Evolutionary conservation across 306 rosid genomes (phyloP).

Genomic region (Malus sieversii): DNA sequence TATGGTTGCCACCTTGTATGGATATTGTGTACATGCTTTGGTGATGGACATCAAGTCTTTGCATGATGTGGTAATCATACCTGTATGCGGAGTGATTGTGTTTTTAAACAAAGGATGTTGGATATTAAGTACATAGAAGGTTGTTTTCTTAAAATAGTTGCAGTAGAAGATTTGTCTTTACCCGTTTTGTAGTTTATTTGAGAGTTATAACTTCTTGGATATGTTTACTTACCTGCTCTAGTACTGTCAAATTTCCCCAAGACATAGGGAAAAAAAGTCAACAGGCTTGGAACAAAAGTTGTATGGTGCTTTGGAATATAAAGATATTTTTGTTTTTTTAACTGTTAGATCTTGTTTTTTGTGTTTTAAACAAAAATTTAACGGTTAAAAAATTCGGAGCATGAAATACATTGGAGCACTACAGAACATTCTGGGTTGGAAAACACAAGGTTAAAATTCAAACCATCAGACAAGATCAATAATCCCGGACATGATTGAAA

Average conservation of each 20-base stretch:
- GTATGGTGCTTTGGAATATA: not conserved
- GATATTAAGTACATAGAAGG: not conserved
- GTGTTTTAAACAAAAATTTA: too few relatives aligned
- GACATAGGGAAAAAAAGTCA: too few relatives aligned
- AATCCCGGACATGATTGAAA: not conserved
- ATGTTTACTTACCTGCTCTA: not conserved
- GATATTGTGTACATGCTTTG: conserved; percentile 3
- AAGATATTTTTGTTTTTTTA: too few relatives aligned
- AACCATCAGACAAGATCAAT: not conserved
- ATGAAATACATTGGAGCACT: not conserved
- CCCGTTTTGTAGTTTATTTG: not conserved
- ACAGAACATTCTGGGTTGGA: not conserved
- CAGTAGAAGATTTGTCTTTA: not conserved
- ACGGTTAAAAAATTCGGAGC: too few relatives aligned
- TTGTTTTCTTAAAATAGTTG: not conserved
- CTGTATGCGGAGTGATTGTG: not conserved
- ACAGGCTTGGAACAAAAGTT: too few relatives aligned
- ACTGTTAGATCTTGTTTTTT: too few relatives aligned
- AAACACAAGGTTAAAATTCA: not conserved
- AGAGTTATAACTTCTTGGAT: not conserved
- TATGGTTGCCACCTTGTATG: conserved; percentile 1
- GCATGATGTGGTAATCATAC: not conserved
- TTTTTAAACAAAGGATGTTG: not conserved
- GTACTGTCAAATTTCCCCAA: not conserved
- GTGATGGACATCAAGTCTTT: not conserved